Conservation (phyloP, 148 eudicot genomes). For the Tetragonia tetragonoides region DNA sequence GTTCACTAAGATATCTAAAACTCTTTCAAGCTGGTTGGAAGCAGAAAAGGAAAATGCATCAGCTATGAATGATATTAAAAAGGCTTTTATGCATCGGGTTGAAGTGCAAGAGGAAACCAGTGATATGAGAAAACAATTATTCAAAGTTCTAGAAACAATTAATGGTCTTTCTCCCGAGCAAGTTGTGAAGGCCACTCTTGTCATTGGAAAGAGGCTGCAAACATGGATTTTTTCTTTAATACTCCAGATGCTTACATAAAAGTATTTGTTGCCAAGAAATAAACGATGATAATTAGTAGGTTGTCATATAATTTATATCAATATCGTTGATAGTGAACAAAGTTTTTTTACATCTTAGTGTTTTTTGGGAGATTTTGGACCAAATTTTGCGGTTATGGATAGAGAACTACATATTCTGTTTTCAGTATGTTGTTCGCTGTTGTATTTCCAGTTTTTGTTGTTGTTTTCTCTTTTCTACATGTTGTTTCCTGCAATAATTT, state of each 20-base stretch:
- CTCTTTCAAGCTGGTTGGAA: constrained; percentile 6
- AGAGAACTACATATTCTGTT: too few species aligned
- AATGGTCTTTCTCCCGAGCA: not conserved
- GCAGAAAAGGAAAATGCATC: constrained; percentile 1
- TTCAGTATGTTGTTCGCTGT: too few species aligned
- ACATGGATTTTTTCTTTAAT: constrained; percentile 3
- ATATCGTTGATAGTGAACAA: too few species aligned
- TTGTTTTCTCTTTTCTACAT: too few species aligned
- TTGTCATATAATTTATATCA: too few species aligned
- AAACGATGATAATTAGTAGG: too few species aligned
- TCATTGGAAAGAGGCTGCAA: constrained; percentile 1
- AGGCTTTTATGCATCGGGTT: not conserved
- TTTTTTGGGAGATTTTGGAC: too few species aligned
- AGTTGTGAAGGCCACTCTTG: constrained; percentile 9
- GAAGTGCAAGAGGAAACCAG: constrained; percentile 10
- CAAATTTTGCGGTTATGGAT: too few species aligned
- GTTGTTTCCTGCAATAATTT: too few species aligned
- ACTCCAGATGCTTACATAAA: not conserved
- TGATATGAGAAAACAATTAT: not conserved
- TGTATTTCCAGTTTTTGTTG: too few species aligned
- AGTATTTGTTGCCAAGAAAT: too few species aligned
- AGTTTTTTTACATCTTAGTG: too few species aligned
- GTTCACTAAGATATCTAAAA: not conserved
- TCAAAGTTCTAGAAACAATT: not conserved
- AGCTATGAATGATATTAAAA: constrained; percentile 8